Evolutionary conservation across 305 asterid species (phyloP).

Genomic region (Fraxinus baroniana): DNA sequence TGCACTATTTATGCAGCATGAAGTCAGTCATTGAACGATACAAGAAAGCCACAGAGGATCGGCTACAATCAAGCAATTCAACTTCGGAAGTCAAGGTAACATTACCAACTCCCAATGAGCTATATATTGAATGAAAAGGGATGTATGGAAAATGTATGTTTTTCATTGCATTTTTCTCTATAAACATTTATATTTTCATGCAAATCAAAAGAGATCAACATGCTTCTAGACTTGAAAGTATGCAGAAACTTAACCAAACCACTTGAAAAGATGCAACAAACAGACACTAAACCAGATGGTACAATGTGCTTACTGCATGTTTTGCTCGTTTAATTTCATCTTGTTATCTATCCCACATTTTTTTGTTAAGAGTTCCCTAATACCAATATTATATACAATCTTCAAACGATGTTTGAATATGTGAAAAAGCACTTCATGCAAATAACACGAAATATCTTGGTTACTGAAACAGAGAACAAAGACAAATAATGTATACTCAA

Average conservation of each 20-base stretch:
- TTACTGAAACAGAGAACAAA: neutral
- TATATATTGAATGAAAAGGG: neutral
- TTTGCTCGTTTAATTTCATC: neutral
- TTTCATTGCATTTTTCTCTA: neutral
- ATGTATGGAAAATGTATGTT: neutral
- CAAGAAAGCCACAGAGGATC: constrained; percentile 46
- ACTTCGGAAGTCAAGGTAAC: constrained; percentile 56
- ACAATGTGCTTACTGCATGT: neutral
- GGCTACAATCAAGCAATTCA: constrained; percentile 39
- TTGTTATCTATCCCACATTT: neutral
- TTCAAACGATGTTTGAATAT: neutral
- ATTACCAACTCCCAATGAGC: neutral
- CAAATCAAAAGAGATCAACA: neutral
- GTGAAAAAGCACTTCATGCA: neutral
- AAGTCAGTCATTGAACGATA: constrained; percentile 52
- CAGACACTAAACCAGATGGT: neutral
- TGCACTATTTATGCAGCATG: constrained; percentile 40
- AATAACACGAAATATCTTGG: neutral
- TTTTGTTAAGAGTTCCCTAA: neutral
- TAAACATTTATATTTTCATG: neutral
- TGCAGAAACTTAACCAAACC: neutral
- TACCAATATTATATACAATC: neutral
- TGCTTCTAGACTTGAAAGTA: neutral
- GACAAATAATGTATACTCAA: neutral
- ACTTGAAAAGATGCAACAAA: neutral